These are phyloP conservation scores for Eremomyces bilateralis DNA, from an alignment of 495 filamentous ascomycete species.

Conservation along the genomic window DNA sequence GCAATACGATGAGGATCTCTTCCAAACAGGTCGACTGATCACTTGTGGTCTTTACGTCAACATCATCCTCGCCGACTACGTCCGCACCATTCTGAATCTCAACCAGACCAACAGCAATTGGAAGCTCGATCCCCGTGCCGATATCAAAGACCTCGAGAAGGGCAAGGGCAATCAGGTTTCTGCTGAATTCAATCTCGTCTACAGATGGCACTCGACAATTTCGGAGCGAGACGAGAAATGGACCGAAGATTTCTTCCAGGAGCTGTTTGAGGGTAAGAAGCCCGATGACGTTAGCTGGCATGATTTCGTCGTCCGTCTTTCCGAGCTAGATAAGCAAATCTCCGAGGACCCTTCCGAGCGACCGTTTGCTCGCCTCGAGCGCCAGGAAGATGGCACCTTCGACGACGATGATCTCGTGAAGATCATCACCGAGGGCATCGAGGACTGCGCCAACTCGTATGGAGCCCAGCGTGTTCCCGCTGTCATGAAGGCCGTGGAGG, in stretches of 20 bases:
- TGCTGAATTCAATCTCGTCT: slow-evolving; percentile 51
- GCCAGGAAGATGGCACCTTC: slow-evolving; percentile 33
- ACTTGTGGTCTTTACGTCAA: slow-evolving; percentile 21
- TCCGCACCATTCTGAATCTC: slow-evolving; percentile 23
- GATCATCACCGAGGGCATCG: slow-evolving; percentile 32
- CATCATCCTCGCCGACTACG: slow-evolving; percentile 22
- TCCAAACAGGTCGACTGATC: slow-evolving; percentile 21
- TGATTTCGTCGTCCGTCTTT: slow-evolving; percentile 13
- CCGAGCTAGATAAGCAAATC: slow-evolving; percentile 16
- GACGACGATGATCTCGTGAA: slow-evolving; percentile 40
- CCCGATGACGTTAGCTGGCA: slow-evolving; percentile 5
- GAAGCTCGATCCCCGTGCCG: slow-evolving; percentile 18
- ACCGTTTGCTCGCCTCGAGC: slow-evolving; percentile 33
- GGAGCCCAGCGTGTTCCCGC: slow-evolving; percentile 57
- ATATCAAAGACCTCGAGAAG: slow-evolving; percentile 22
- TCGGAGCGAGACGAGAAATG: slow-evolving; percentile 42
- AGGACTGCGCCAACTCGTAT: slow-evolving; percentile 28
- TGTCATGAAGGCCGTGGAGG: slow-evolving; percentile 53
- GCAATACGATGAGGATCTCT: slow-evolving; percentile 20
- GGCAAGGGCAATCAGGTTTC: slow-evolving; percentile 56
- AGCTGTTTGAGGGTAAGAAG: slow-evolving; percentile 18
- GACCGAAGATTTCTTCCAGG: slow-evolving; percentile 34
- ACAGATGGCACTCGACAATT: slow-evolving; percentile 48
- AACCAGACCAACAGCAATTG: slow-evolving; percentile 20
- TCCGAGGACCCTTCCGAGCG: slow-evolving; percentile 21